Base-by-base conservation (phyloP, 2,329 filamentous ascomycete genomes). In the Canariomyces notabilis region DNA sequence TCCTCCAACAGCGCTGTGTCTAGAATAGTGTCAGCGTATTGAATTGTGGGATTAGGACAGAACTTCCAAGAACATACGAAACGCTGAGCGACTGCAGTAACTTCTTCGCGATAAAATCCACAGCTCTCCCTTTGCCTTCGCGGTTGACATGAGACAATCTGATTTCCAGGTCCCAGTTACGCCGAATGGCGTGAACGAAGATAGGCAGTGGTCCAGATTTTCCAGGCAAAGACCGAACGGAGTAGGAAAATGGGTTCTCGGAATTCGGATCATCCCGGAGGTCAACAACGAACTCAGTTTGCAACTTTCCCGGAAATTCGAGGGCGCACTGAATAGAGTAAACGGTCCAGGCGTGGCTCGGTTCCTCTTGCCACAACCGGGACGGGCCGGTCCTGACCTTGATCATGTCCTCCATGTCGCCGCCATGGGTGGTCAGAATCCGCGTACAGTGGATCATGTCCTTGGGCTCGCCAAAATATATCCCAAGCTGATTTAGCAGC, bases 161-260 rank as follows among this genome's bases (percentile, higher is more conserved):
- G 6, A 63, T 46, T n/a, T 54, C 57, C 6, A 60, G 43, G 40
- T 66, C 63, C 63, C 61, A 66, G 37, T 60, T 54, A 12, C 58
- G 60, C 4, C 51, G 56, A 14, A 64, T 50, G 16, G 59, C 63
- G 48, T 66, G 63, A 6, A 66, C 48, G 42, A 52, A 57, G 11
- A 63, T 37, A 5, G 55, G 52, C 5, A 44, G 44, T 7, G 50
- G 42, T 9, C 35, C 42, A 31, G 48, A 36, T 2, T 15, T 21
- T 4, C 23, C 45, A 32, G 57, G 42, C 14, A 43, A 22, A 2
- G 44, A n/a, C 9, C 53, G 60, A 18, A 63, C 48, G 6, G 33
- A 54, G 42, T 59, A 62, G 0, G 42, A 46, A 26, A 61, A 61
- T 3, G 32, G 31, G 0, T 35, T 42, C 2, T 36, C 14, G 7